These are phyloP conservation scores for Phoma sp. DNA, from an alignment of 2,329 filamentous ascomycete species.

Conservation along the genomic window DNA sequence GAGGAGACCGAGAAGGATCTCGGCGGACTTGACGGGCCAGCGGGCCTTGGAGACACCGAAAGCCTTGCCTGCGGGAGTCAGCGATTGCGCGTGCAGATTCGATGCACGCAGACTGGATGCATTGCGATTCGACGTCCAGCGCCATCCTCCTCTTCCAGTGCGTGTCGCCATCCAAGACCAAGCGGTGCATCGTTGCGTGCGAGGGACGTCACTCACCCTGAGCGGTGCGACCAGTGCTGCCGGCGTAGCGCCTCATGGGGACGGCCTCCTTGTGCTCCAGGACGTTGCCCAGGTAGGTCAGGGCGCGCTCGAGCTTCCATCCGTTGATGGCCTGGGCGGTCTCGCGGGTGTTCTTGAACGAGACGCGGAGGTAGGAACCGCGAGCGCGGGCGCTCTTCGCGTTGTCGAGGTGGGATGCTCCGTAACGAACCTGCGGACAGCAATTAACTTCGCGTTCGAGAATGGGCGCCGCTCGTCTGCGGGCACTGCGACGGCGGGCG, in stretches of 20 bases:
- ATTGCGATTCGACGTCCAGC: not conserved
- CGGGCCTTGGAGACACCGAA: conserved; percentile 97
- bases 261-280: conserved; percentile 96
- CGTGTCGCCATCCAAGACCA: not conserved
- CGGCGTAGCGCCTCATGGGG: conserved; percentile 97
- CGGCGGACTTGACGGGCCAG: conserved; percentile 99
- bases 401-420: conserved; percentile 47
- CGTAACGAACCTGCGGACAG: conserved; percentile 48
- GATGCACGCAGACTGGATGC: not conserved
- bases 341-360: conserved; percentile 99
- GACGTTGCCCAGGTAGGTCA: conserved; percentile 98
- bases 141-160: conserved; percentile 10
- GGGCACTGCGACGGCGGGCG: conserved; percentile 15
- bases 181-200: not conserved
- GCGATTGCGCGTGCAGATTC: conserved; percentile 17
- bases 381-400: conserved; percentile 87
- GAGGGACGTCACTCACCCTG: conserved; percentile 78
- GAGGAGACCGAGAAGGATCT: conserved; percentile 96
- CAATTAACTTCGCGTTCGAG: conserved; percentile 36
- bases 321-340: conserved; percentile 99
- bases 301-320: conserved; percentile 95
- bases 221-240: conserved; percentile 91
- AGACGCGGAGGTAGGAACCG: conserved; percentile 98
- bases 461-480: not conserved
- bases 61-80: conserved; percentile 79